Conservation (phyloP, 306 rosid genomes). For the Quercus robur region DNA sequence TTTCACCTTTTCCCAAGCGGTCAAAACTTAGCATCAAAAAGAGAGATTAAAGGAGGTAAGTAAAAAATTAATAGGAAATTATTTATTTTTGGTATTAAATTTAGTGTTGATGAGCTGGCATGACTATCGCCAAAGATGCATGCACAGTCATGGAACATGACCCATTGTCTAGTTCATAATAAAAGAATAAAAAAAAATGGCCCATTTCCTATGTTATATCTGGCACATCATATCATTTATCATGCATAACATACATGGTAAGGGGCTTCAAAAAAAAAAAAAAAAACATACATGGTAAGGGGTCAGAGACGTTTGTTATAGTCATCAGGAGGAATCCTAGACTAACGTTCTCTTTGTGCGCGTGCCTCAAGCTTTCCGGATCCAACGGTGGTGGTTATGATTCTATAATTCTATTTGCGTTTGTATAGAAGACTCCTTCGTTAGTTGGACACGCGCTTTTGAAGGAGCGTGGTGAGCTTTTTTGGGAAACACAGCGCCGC, state of each 20-base stretch:
- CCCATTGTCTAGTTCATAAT: not conserved
- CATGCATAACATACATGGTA: not conserved
- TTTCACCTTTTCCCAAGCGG: constrained; percentile 22
- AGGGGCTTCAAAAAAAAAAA: not conserved
- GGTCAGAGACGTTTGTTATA: not conserved
- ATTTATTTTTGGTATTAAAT: not conserved
- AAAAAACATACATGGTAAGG: not conserved
- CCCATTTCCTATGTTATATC: constrained; percentile 10
- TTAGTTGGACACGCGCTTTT: not conserved
- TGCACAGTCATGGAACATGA: constrained; percentile 23
- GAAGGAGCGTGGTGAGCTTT: not conserved
- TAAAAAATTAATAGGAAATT: not conserved
- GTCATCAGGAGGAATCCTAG: no score
- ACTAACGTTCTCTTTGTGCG: not conserved
- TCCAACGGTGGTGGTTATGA: not conserved
- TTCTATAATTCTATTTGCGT: no score
- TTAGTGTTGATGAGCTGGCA: constrained; percentile 16
- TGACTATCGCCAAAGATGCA: not conserved
- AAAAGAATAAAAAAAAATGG: no score
- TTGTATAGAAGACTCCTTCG: not conserved
- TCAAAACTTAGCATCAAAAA: constrained; percentile 38
- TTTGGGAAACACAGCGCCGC: not conserved
- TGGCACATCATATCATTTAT: constrained; percentile 3
- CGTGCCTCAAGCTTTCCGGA: not conserved
- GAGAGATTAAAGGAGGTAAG: not conserved